Base-by-base conservation (phyloP, 208 protist species). In the Acanthamoeba culbertsoni region DNA sequence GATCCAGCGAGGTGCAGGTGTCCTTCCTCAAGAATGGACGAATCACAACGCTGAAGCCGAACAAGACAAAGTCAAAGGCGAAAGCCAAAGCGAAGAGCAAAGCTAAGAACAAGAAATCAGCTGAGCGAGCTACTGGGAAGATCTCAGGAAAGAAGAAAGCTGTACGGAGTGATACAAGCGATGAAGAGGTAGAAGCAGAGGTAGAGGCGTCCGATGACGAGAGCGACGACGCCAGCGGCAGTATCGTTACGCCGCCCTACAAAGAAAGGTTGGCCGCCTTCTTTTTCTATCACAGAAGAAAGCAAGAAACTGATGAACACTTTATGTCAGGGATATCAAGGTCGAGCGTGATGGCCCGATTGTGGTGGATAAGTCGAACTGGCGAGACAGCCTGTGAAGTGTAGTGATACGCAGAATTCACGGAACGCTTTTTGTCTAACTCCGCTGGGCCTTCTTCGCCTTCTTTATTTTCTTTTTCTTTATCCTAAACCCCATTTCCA, bases 1-100 rank as follows among this genome's bases (percentile, higher is more conserved):
- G 40, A 8, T 35, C 71, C n/a, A 43, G 40, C 43, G 71, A 82
- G 20, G 71, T 35, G 1, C 62, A 73, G 62, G 33, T 55, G 26
- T 82, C 71, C 28, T 82, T 82, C 43, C 42, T 82, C 42, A 82
- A 82, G 71, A 82, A 82, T 40, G 71, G 71, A 6, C 71, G 71
- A 20, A 31, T 82, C 42, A 82, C 71, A 4, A 8, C 53, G 71
- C 71, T 82, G 42, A 55, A 51, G 42, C 8, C 42, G 18, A 55
- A 35, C 8, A 40, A 33, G 42, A 82, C 18, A 35, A 16, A 14
- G 33, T 31, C 53, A 20, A 62, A 62, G 12, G 62, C 62, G 33
- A 73, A 40, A 20, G 12, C 62, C 6, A 73, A 73, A 28, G 43
- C 33, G 33, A 73, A 43, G 55, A 63, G 12, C 5, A 63, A 7